Base-by-base conservation (phyloP, 176 grass and related monocot genomes). In the Stipa capillata region DNA sequence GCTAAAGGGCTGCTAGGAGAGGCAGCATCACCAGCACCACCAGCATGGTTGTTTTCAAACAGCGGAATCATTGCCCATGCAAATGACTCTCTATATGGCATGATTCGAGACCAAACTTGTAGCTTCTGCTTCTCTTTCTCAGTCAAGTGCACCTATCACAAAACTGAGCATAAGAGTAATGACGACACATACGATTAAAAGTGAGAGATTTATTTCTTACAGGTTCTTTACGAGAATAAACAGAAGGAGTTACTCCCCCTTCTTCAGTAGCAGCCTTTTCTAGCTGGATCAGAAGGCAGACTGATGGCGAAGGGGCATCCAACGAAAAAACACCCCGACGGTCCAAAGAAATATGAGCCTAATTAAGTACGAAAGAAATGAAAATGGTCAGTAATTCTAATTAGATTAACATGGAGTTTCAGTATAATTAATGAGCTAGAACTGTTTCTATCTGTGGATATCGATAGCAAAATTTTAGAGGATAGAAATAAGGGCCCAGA, bases 161-260 rank as follows among this genome's bases (percentile, higher is more conserved):
- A 51, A 73, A 83, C 82, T 48, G 60, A 88, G 31, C 44, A 29
- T 61, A 85, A 81, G 41, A 78, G 15, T 61, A 35, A 77, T 82
- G 47, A 65, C 60, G 85, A 75, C 33, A 69, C 67, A 62, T 35
- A 60, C 0, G 13, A 75, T 64, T 17, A 4, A 64, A 41, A 16
- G 50, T 81, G 62, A 63, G n/a, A 83, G 42, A 79, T 63, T 54
- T 35, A 69, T 63, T 58, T 78, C 92, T 98, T 90, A 99, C 96
- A 85, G 96, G 92, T 81, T 99, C 96, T 80, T 99, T 99, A 81
- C 92, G 92, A 80, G 96, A 99, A 95, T 99, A 99, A 86, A 91
- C 88, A 18, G 92, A 99, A 41, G 96, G 74, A 59, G 96, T 93
- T 75, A 95, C 88, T 44, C 96, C 96, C 76, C 96, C 92, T 91